Evolutionary conservation across 176 grass and related monocot genomes (phyloP).

Genomic region (Zea luxurians): DNA sequence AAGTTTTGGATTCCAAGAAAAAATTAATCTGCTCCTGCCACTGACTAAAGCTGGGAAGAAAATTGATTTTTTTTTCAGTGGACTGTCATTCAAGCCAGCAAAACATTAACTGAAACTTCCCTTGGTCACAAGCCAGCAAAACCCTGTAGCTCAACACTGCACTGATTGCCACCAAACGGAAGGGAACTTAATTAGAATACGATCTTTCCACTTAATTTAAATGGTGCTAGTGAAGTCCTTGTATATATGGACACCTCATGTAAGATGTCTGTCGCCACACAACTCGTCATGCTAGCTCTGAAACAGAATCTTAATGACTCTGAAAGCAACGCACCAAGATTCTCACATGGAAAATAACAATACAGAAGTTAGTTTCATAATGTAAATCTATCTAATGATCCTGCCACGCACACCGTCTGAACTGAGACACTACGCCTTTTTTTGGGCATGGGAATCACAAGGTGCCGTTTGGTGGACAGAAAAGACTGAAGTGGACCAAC

Average conservation of each 20-base stretch:
- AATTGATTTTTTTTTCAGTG: neutral
- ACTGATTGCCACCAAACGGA: neutral
- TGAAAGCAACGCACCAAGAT: constrained; percentile 34
- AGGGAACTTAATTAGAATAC: constrained; percentile 18
- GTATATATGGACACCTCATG: constrained; percentile 11
- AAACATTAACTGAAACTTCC: constrained; percentile 25
- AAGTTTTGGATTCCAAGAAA: constrained; percentile 30
- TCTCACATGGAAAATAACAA: constrained; percentile 34
- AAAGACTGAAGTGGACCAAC: constrained; percentile 51
- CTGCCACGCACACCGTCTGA: constrained; percentile 21
- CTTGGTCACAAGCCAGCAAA: constrained; percentile 16
- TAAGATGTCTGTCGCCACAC: constrained; percentile 8
- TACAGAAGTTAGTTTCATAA: constrained; percentile 21
- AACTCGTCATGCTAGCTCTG: constrained; percentile 22
- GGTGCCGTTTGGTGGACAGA: constrained; percentile 59
- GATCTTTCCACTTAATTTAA: constrained; percentile 40
- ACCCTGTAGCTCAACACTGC: constrained; percentile 21
- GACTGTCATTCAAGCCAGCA: constrained; percentile 16
- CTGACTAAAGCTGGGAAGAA: constrained; percentile 31
- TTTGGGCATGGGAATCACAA: constrained; percentile 39
- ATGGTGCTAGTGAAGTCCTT: constrained; percentile 17
- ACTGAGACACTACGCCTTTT: constrained; percentile 29
- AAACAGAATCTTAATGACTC: constrained; percentile 25
- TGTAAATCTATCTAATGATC: constrained; percentile 28
- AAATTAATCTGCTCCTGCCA: constrained; percentile 18